Base-by-base conservation (phyloP, 179 eudicot species). In the Corrigiola litoralis region DNA sequence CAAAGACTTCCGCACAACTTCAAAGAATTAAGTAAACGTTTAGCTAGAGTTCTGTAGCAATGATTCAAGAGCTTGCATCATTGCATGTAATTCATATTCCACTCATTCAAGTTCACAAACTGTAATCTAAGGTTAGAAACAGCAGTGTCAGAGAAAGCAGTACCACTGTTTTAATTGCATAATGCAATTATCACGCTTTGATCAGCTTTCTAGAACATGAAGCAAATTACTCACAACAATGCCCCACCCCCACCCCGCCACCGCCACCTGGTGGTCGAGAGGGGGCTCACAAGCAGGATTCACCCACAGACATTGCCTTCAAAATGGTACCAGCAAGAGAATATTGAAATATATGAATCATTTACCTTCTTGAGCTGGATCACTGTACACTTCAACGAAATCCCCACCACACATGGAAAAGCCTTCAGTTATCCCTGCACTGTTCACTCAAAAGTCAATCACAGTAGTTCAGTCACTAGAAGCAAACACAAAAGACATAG, bases 401-500 rank as follows among this genome's bases (percentile, higher is more conserved):
- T 94, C 99, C 58, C 99, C 99, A 51, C 97, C 99, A 72, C 99
- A 94, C 99, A 94, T 94, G 61, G 99, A 94, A 78, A 94, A 94
- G 69, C 99, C 99, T 77, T 94, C 95, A 16, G 97, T 94, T 54
- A 90, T 90, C 79, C 97, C 99, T 88, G 96, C 95, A 75, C 99
- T 90, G 96, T 77, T 78, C 68, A 62, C 64, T 74, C 67, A 37
- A 45, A 54, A 52, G 72, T 57, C 49, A 63, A 64, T 54, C 49
- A 58, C 44, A 67, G 40, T 21, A 64, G 67, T 28, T 47, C 18
- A 44, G 23, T 23, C 25, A 36, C 37, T 47, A 57, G 17, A 74
- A 65, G 40, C 2, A 44, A 58, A 68, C 33, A 49, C 29, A 49
- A 18, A 36, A 10, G 17, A 46, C 4, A 2, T 10, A 61, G 9